Evolutionary conservation across 331 rosid species (phyloP).

Genomic region (Rosa hybrid): DNA sequence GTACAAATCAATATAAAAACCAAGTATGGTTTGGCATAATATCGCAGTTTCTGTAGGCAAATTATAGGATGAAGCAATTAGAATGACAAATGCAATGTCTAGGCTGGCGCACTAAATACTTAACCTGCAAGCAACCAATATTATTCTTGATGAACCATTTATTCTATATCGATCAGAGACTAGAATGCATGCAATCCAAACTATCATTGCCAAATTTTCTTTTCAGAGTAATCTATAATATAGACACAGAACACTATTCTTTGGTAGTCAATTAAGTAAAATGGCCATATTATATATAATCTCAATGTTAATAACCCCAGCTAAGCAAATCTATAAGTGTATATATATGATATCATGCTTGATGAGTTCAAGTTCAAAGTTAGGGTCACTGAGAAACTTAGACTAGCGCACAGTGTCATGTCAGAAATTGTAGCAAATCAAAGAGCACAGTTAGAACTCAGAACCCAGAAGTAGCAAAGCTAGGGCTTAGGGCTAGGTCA

Average conservation of each 20-base stretch:
- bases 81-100: neutral
- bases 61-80: neutral
- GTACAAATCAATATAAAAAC: neutral
- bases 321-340: neutral
- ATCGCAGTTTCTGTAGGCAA: neutral
- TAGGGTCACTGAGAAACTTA: neutral
- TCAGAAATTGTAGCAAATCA: neutral
- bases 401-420: neutral
- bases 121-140: constrained; percentile 10
- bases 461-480: constrained; percentile 5
- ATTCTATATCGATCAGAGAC: neutral
- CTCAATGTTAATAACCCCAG: neutral
- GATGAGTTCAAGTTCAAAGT: neutral
- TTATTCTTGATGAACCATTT: neutral
- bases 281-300: neutral
- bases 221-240: neutral
- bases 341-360: neutral
- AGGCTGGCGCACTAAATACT: constrained; percentile 17
- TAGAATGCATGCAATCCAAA: neutral
- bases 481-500: neutral
- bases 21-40: neutral
- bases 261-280: too few relatives aligned
- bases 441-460: neutral
- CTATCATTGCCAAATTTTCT: neutral
- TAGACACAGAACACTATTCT: neutral